phyloP scores from a whole-genome alignment of 352 stramenopile species.

The Phytophthora kernoviae region DNA sequence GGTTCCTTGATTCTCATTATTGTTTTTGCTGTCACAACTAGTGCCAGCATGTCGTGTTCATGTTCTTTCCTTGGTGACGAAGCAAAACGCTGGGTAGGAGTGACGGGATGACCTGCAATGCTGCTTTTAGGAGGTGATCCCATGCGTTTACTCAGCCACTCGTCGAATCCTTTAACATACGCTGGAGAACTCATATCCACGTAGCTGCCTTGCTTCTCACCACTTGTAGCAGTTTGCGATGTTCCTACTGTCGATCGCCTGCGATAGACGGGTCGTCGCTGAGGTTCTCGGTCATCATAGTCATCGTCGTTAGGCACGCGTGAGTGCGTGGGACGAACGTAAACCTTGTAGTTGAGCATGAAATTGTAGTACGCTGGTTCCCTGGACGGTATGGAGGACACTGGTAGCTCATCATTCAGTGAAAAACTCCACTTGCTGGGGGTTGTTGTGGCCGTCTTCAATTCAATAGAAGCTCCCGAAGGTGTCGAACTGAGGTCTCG shows the following conservation, averaged over 20 bases:
- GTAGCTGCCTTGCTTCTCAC: conserved; percentile 1
- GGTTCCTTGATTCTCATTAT: no score
- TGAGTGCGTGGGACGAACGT: conserved; percentile 21
- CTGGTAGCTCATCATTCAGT: conserved; percentile 28
- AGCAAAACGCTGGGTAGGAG: conserved; percentile 11
- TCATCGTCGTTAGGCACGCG: conserved; percentile 8
- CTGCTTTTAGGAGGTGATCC: conserved; percentile 10
- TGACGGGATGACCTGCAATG: conserved; percentile 10
- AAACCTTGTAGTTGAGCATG: conserved; percentile 66
- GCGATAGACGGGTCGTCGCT: conserved; percentile 11
- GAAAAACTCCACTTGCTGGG: conserved; percentile 48
- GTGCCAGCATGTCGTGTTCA: conserved; percentile 10
- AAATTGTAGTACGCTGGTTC: conserved; percentile 54
- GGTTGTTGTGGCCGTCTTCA: not conserved
- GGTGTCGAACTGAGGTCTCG: conserved; percentile 3
- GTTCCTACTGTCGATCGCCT: conserved; percentile 10
- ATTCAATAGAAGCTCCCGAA: conserved; percentile 3
- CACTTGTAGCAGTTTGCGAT: not conserved
- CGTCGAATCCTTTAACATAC: conserved; percentile 44
- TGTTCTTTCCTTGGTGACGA: conserved; percentile 14
- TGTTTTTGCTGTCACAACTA: conserved; percentile 1
- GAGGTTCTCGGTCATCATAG: conserved; percentile 12
- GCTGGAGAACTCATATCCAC: conserved; percentile 9
- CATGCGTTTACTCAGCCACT: conserved; percentile 42
- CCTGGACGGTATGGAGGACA: conserved; percentile 50